A percentile compares a stretch with the other conserved stretches of the same genome.
These are phyloP conservation scores for Monosporascus sp. DNA, from an alignment of 2,329 filamentous ascomycete species.

Conservation along the genomic window DNA sequence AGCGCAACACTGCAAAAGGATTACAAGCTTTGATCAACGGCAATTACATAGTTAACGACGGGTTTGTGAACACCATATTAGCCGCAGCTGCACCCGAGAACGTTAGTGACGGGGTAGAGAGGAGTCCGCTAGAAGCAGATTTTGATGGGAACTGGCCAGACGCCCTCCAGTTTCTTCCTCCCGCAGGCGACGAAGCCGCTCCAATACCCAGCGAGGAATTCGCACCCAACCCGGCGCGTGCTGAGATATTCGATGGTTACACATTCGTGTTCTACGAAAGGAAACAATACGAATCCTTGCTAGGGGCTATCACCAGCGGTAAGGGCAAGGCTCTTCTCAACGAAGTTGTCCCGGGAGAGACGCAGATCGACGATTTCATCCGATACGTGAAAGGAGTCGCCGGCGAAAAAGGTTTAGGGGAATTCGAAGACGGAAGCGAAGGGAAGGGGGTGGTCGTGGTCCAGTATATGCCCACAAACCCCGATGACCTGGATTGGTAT, in stretches of 20 bases:
- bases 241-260: slow-evolving; percentile 75
- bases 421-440: slow-evolving; percentile 57
- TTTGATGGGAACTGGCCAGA: slow-evolving; percentile 77
- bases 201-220: slow-evolving; percentile 64
- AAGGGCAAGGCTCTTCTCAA: slow-evolving; percentile 75
- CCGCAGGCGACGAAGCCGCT: slow-evolving; percentile 68
- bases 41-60: slow-evolving; percentile 67
- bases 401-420: slow-evolving; percentile 65
- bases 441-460: slow-evolving; percentile 75
- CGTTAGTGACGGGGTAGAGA: slow-evolving; percentile 41
- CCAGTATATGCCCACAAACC: slow-evolving; percentile 57
- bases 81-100: slow-evolving; percentile 48
- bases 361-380: slow-evolving; percentile 69
- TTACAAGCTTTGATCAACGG: slow-evolving; percentile 82
- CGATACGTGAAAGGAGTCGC: slow-evolving; percentile 69
- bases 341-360: slow-evolving; percentile 55
- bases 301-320: slow-evolving; percentile 69
- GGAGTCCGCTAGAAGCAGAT: slow-evolving; percentile 64
- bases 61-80: slow-evolving; percentile 69
- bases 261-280: slow-evolving; percentile 82
- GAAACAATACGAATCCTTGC: slow-evolving; percentile 68
- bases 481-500: slow-evolving; percentile 58
- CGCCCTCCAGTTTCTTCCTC: slow-evolving; percentile 64
- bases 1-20: slow-evolving; percentile 83
- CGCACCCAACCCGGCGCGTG: slow-evolving; percentile 59